These are phyloP conservation scores for Starmera quercuum DNA, from an alignment of 805 yeast species.

Conservation along the genomic window DNA sequence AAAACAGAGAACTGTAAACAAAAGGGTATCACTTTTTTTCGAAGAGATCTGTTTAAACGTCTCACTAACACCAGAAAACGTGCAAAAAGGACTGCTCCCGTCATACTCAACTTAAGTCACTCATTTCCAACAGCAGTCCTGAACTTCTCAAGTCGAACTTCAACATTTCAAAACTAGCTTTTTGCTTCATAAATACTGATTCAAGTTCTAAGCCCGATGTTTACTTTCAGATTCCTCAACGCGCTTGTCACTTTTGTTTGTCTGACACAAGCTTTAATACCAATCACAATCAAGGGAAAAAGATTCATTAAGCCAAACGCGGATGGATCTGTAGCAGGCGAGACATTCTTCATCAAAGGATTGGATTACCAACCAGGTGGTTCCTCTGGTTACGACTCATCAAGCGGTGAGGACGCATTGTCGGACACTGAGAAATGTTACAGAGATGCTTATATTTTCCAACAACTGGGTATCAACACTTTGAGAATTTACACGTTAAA, in stretches of 20 bases:
- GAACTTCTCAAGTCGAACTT: too few species aligned
- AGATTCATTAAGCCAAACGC: constrained; percentile 52
- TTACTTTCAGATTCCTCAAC: too few species aligned
- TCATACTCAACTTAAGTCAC: too few species aligned
- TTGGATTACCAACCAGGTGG: constrained; percentile 95
- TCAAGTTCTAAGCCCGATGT: too few species aligned
- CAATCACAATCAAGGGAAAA: constrained; percentile 46
- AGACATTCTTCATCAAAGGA: constrained; percentile 75
- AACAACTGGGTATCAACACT: constrained; percentile 78
- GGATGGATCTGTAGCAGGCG: constrained; percentile 35
- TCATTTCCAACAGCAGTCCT: too few species aligned
- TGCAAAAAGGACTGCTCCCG: too few species aligned
- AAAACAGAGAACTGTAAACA: too few species aligned
- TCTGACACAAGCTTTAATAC: constrained; percentile 38
- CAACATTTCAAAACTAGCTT: background rate
- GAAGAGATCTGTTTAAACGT: too few species aligned
- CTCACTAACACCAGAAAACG: too few species aligned
- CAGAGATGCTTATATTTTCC: constrained; percentile 74
- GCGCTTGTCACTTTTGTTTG: background rate
- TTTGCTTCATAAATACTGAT: too few species aligned
- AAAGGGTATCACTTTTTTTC: too few species aligned
- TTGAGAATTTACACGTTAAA: constrained; percentile 76
- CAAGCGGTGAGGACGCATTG: constrained; percentile 50
- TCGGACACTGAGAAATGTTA: constrained; percentile 63
- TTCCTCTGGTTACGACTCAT: constrained; percentile 43